Conservation (phyloP, 2,329 filamentous ascomycete species). For the Penicillium digitatum region DNA sequence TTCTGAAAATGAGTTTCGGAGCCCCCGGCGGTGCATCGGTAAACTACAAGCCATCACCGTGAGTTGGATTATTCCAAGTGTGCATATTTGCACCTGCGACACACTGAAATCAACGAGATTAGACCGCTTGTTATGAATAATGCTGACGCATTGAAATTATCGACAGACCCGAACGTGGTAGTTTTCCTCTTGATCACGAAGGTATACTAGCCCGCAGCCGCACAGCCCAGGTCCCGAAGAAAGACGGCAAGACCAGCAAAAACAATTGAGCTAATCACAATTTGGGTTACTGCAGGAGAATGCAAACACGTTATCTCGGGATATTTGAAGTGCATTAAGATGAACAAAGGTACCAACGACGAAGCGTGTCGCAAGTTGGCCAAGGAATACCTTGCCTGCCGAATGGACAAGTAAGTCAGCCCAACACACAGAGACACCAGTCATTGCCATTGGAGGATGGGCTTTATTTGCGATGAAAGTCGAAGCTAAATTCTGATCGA, state of each 20-base stretch:
- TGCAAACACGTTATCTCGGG: conserved; percentile 83
- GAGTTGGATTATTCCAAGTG: conserved; percentile 30
- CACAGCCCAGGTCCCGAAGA: not conserved
- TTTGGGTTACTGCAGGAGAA: conserved; percentile 59
- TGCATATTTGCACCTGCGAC: conserved; percentile 2
- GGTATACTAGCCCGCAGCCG: conserved; percentile 44
- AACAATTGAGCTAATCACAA: conserved; percentile 1
- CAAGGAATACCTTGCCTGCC: conserved; percentile 82
- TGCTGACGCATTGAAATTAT: not conserved
- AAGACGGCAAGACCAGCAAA: not conserved
- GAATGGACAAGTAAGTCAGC: conserved; percentile 80
- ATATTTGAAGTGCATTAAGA: conserved; percentile 85
- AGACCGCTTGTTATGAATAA: not conserved
- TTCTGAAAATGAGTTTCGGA: conserved; percentile 56
- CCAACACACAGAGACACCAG: not conserved
- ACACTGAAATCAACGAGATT: not conserved
- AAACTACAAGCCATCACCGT: conserved; percentile 67
- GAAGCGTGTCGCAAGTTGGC: conserved; percentile 78
- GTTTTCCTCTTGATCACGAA: conserved; percentile 94
- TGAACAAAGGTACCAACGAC: conserved; percentile 77
- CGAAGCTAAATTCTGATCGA: conserved; percentile 2
- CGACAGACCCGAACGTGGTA: conserved; percentile 77
- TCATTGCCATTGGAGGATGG: not conserved
- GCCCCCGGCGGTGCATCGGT: conserved; percentile 63
- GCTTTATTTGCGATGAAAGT: too few relatives aligned